These are phyloP conservation scores for Fistulina hepatica DNA, from an alignment of 1,284 basidiomycete genomes.

Conservation along the genomic window DNA sequence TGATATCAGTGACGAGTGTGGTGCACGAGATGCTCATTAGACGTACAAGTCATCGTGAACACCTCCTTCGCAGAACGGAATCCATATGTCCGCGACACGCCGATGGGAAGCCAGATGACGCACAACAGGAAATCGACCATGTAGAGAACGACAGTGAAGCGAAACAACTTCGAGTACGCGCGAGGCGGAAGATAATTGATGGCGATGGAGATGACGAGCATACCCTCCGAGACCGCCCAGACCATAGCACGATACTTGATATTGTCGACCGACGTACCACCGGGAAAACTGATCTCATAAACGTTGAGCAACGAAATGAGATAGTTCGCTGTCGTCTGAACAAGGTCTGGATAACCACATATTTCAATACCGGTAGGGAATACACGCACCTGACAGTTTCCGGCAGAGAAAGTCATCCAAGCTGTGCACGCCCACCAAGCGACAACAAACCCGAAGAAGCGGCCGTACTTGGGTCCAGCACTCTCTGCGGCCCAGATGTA, in stretches of 20 bases:
- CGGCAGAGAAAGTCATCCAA: constrained; percentile 83
- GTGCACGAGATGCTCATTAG: constrained; percentile 3
- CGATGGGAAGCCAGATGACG: constrained; percentile 82
- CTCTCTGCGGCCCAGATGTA: constrained; percentile 88
- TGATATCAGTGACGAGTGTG: background rate
- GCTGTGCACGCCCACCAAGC: constrained; percentile 85
- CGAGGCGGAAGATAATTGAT: constrained; percentile 76
- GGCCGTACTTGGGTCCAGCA: constrained; percentile 71
- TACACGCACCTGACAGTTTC: constrained; percentile 67
- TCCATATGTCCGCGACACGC: constrained; percentile 73
- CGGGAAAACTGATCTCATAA: constrained; percentile 70
- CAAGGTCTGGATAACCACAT: too few relatives aligned
- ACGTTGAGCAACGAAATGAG: constrained; percentile 72
- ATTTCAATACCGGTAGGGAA: constrained; percentile 3
- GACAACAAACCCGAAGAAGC: constrained; percentile 78
- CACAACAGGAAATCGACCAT: constrained; percentile 78
- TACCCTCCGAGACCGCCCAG: constrained; percentile 67
- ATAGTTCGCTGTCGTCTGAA: constrained; percentile 76
- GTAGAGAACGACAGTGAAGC: constrained; percentile 58
- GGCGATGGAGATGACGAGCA: constrained; percentile 57
- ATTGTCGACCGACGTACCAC: constrained; percentile 56
- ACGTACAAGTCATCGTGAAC: constrained; percentile 67
- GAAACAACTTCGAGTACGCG: constrained; percentile 65
- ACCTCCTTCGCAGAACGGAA: constrained; percentile 71
- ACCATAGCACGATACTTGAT: constrained; percentile 76